These are phyloP conservation scores for Phialocephala subalpina DNA, from an alignment of 2,329 filamentous ascomycete genomes.

Conservation along the genomic window DNA sequence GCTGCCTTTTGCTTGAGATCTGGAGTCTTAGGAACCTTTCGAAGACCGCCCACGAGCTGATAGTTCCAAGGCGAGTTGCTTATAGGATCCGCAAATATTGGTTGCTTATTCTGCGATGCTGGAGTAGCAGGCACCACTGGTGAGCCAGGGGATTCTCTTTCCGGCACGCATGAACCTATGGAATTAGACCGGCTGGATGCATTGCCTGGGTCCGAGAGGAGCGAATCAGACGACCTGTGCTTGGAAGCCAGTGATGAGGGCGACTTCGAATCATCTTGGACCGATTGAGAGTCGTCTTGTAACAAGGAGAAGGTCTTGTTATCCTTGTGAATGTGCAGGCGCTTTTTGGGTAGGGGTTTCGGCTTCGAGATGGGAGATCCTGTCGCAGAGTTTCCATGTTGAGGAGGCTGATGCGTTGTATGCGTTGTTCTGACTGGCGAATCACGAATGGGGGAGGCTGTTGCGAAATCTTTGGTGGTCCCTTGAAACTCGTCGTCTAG, in stretches of 20 bases:
- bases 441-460: conserved; percentile 33
- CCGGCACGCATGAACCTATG: conserved; percentile 40
- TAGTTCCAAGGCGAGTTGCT: conserved; percentile 43
- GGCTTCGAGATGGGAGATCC: conserved; percentile 37
- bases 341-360: conserved; percentile 39
- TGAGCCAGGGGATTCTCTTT: conserved; percentile 27
- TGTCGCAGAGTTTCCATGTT: conserved; percentile 38
- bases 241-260: conserved; percentile 34
- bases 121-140: conserved; percentile 36
- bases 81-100: conserved; percentile 43
- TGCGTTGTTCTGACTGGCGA: conserved; percentile 38
- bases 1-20: conserved; percentile 41
- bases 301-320: conserved; percentile 44
- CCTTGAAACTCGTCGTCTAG: conserved; percentile 40
- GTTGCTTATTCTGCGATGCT: conserved; percentile 35
- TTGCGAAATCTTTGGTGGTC: conserved; percentile 32
- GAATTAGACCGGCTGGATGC: conserved; percentile 35
- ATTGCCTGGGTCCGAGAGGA: conserved; percentile 33
- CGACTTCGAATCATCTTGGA: conserved; percentile 33
- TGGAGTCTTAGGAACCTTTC: conserved; percentile 46
- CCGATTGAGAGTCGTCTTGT: conserved; percentile 34
- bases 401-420: conserved; percentile 34
- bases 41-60: conserved; percentile 44
- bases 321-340: conserved; percentile 41
- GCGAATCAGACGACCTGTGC: conserved; percentile 38